Evolutionary conservation across 345 rosid species (phyloP).

Genomic region (Excoecaria agallocha): DNA sequence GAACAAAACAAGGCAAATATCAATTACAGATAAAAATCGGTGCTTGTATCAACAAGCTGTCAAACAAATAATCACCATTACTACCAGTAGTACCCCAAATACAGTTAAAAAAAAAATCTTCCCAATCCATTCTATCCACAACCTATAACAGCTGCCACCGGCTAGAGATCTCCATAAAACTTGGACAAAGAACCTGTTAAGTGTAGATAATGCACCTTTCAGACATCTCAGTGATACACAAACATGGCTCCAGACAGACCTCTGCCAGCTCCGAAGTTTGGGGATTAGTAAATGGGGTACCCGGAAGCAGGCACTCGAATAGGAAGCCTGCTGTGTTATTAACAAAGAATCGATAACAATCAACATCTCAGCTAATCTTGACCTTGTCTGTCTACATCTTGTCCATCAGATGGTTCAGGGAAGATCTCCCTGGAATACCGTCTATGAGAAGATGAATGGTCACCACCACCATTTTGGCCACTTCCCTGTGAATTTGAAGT

Average conservation of each 20-base stretch:
- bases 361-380: constrained; percentile 33
- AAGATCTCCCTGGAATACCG: constrained; percentile 78
- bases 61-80: constrained; percentile 12
- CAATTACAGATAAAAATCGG: constrained; percentile 22
- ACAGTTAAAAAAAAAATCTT: neutral
- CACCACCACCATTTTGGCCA: constrained; percentile 52
- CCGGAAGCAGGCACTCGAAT: constrained; percentile 19
- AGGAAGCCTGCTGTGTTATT: constrained; percentile 54
- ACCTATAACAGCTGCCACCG: neutral
- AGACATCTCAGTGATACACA: neutral
- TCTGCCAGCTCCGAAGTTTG: neutral
- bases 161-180: neutral
- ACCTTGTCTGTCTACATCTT: constrained; percentile 52
- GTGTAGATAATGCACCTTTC: neutral
- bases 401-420: constrained; percentile 66
- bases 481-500: constrained; percentile 83
- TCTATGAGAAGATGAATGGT: constrained; percentile 74
- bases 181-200: neutral
- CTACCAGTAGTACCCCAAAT: constrained; percentile 1
- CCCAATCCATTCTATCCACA: constrained; percentile 6
- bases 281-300: constrained; percentile 3
- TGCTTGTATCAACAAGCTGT: constrained; percentile 15
- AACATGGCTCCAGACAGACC: neutral
- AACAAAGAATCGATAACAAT: constrained; percentile 55
- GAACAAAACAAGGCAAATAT: constrained; percentile 8